Conservation (phyloP, 1,139 yeast species). For the Diutina catenulata region DNA sequence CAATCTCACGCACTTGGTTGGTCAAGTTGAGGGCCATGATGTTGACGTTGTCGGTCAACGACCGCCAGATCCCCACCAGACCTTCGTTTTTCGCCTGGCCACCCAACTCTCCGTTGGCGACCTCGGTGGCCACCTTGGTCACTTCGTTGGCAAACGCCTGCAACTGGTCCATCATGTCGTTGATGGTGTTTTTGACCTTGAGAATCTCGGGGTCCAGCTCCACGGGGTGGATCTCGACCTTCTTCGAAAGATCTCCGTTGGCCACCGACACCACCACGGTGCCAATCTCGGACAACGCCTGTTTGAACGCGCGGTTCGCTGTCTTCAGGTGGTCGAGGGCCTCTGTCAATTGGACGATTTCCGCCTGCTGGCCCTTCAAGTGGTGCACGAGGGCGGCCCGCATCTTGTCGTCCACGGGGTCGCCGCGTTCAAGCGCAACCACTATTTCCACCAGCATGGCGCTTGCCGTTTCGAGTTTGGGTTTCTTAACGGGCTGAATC, state of each 20-base stretch:
- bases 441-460: too few species aligned
- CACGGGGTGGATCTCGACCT: constrained; percentile 59
- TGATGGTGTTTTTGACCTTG: constrained; percentile 70
- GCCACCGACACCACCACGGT: constrained; percentile 78
- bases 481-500: not conserved
- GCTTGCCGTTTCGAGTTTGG: constrained; percentile 1
- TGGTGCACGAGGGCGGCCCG: not conserved
- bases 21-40: constrained; percentile 82
- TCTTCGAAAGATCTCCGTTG: constrained; percentile 72
- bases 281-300: constrained; percentile 69
- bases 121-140: constrained; percentile 78
- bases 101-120: constrained; percentile 80
- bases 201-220: constrained; percentile 68
- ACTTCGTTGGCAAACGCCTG: constrained; percentile 77
- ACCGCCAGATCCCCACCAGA: constrained; percentile 79
- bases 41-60: constrained; percentile 73
- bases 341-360: not conserved
- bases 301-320: constrained; percentile 67
- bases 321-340: not conserved
- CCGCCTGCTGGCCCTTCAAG: not conserved
- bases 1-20: constrained; percentile 75
- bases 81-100: constrained; percentile 82
- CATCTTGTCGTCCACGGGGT: not conserved
- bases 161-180: constrained; percentile 80
- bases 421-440: not conserved